Conservation (phyloP, 768 basidiomycete genomes). For the Phallus indusiatus region DNA sequence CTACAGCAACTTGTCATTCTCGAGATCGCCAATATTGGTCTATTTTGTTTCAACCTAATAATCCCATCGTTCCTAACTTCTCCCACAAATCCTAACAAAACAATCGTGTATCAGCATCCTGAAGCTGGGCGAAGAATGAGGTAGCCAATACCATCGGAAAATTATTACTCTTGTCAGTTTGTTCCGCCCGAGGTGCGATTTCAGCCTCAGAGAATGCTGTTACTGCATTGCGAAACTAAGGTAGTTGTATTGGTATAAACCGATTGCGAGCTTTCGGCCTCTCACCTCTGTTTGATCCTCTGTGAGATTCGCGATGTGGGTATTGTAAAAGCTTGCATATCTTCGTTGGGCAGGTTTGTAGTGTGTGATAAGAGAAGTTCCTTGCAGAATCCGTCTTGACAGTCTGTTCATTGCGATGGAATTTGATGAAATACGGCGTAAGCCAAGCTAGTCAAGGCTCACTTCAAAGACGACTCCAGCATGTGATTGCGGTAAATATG, state of each 20-base stretch:
- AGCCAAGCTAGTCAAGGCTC: too few relatives aligned
- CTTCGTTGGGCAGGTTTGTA: neutral
- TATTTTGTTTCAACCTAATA: constrained; percentile 53
- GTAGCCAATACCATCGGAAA: constrained; percentile 50
- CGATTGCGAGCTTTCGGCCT: constrained; percentile 1
- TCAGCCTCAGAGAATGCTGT: constrained; percentile 74
- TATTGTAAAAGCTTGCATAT: constrained; percentile 55
- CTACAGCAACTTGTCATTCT: constrained; percentile 9
- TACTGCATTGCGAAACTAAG: constrained; percentile 74
- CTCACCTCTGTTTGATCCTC: constrained; percentile 73
- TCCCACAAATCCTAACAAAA: constrained; percentile 66
- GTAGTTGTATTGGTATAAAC: neutral
- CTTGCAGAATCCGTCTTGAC: neutral
- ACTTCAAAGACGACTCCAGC: too few relatives aligned
- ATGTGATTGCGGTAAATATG: too few relatives aligned
- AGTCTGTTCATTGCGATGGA: neutral
- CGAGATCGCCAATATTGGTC: neutral
- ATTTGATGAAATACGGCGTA: too few relatives aligned
- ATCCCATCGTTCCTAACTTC: constrained; percentile 86
- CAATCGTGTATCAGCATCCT: constrained; percentile 1
- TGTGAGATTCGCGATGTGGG: constrained; percentile 64
- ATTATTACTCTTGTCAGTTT: constrained; percentile 78
- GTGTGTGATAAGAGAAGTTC: neutral
- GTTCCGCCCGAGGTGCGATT: constrained; percentile 75
- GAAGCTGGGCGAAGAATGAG: neutral